Base-by-base conservation (phyloP, 495 filamentous ascomycete species). In the Penicillium coprophilum region DNA sequence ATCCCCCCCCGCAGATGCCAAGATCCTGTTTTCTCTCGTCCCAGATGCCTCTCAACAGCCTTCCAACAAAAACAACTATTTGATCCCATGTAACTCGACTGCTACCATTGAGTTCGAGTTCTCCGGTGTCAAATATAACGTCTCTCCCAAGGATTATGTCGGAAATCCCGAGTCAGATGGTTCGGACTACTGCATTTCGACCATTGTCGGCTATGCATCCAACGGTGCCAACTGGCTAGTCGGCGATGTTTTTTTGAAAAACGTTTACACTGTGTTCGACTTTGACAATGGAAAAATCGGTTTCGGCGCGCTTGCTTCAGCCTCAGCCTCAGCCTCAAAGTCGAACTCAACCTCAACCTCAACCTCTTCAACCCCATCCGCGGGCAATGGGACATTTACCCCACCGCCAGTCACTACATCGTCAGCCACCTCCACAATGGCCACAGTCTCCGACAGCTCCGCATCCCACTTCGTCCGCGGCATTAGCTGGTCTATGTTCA, bases 201-300 rank as follows among this genome's bases (percentile, higher is more conserved):
- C 86, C 41, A 82, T 94, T 53, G 63, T 80, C 6, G 67, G 68
- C n/a, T 61, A 74, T 17, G 68, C 76, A 55, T 70, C 77, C 5
- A 79, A 80, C 46, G 79, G 74, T 24, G 43, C 70, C 15, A 63
- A 77, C 67, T 94, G 91, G 91, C 76, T 96, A 28, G 67, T 94
- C 1, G 91, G 91, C 6, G 91, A 92, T 60, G 81, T 87, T 5
- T 95, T 95, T 61, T 69, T 96, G 54, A 96, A 95, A 74, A 94
- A 95, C 59, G 90, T 95, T n/a, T 94, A 94, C 71, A 74, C 82
- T 21, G 86, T 94, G 20, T 95, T 95, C 62, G 91, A 96, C 67
- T 82, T 80, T 36, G 89, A 79, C 40, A 63, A 75, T 15, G 60
- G 59, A 8, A 65, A 70, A n/a, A 64, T 79, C 36, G 76, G 76